These are phyloP conservation scores for Coprinopsis cinerea DNA, from an alignment of 768 basidiomycete genomes.

Conservation along the genomic window DNA sequence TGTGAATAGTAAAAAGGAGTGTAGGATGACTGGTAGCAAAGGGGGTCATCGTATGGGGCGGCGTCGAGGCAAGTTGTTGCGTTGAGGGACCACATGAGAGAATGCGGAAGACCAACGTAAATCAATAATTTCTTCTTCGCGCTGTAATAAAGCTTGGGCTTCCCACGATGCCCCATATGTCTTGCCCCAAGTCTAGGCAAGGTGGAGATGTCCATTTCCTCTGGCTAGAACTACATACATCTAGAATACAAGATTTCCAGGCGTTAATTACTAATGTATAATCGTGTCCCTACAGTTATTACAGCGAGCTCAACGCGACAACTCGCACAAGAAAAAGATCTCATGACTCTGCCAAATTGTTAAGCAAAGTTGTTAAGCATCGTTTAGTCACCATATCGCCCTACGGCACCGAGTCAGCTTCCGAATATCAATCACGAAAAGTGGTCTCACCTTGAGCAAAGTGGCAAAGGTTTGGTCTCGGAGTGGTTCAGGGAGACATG, in stretches of 20 bases:
- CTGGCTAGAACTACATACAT: constrained; percentile 4
- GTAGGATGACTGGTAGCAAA: constrained; percentile 28
- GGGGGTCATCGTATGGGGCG: constrained; percentile 24
- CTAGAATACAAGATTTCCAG: constrained; percentile 3
- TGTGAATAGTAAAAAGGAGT: constrained; percentile 54
- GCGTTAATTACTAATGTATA: constrained; percentile 3
- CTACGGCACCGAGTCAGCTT: constrained; percentile 33
- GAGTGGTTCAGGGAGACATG: constrained; percentile 92
- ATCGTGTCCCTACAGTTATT: background rate
- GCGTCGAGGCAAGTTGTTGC: constrained; percentile 29
- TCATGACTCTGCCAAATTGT: constrained; percentile 77
- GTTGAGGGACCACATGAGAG: constrained; percentile 27
- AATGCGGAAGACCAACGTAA: constrained; percentile 5
- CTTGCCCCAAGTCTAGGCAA: too few species aligned
- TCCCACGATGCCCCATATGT: background rate
- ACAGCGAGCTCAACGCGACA: too few species aligned
- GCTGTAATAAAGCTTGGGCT: too few species aligned
- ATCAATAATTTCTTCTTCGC: background rate
- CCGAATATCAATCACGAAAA: background rate
- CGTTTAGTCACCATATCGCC: constrained; percentile 98
- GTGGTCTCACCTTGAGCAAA: constrained; percentile 69
- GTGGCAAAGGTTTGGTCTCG: constrained; percentile 90
- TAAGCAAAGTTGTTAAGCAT: constrained; percentile 83
- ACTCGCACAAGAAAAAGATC: background rate
- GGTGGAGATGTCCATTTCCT: background rate